phyloP scores from a whole-genome alignment of 2,329 filamentous ascomycete species.

The Alternaria arbusti region DNA sequence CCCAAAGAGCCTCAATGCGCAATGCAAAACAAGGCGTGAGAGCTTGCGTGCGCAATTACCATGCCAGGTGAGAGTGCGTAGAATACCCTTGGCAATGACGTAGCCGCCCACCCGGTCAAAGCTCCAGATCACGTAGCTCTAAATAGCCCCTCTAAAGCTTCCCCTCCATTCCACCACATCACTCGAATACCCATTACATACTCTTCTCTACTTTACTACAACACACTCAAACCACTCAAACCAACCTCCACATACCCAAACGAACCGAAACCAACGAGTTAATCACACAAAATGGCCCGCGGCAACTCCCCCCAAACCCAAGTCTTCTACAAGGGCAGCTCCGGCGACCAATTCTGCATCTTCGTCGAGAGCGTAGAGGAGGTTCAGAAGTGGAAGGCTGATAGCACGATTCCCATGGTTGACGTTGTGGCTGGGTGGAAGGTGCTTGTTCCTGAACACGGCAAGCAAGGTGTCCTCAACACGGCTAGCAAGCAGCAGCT shows the following conservation, averaged over 20 bases:
- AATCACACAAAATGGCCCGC: slow-evolving; percentile 38
- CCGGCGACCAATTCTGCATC: slow-evolving; percentile 70
- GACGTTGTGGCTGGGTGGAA: slow-evolving; percentile 89
- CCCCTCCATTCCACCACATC: slow-evolving; percentile 21
- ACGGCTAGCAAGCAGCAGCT: slow-evolving; percentile 75
- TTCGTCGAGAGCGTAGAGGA: slow-evolving; percentile 66
- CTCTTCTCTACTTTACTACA: not conserved
- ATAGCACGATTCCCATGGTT: slow-evolving; percentile 78
- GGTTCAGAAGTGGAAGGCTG: slow-evolving; percentile 81
- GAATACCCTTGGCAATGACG: slow-evolving; percentile 36
- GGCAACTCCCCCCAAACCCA: slow-evolving; percentile 69
- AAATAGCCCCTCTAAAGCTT: slow-evolving; percentile 45
- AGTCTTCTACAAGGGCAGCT: slow-evolving; percentile 81
- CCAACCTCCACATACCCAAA: slow-evolving; percentile 2
- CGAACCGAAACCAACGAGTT: not conserved
- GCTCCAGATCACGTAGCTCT: slow-evolving; percentile 27
- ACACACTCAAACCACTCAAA: not conserved
- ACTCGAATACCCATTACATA: not conserved
- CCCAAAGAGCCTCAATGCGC: slow-evolving; percentile 22
- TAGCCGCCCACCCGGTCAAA: slow-evolving; percentile 25
- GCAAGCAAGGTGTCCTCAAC: slow-evolving; percentile 80
- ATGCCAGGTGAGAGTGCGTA: too few relatives aligned
- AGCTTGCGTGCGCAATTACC: too few relatives aligned
- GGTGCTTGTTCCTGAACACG: slow-evolving; percentile 87
- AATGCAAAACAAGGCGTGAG: not conserved